These are phyloP conservation scores for Phylloporus scabripes DNA, from an alignment of 768 basidiomycete genomes.

Conservation along the genomic window DNA sequence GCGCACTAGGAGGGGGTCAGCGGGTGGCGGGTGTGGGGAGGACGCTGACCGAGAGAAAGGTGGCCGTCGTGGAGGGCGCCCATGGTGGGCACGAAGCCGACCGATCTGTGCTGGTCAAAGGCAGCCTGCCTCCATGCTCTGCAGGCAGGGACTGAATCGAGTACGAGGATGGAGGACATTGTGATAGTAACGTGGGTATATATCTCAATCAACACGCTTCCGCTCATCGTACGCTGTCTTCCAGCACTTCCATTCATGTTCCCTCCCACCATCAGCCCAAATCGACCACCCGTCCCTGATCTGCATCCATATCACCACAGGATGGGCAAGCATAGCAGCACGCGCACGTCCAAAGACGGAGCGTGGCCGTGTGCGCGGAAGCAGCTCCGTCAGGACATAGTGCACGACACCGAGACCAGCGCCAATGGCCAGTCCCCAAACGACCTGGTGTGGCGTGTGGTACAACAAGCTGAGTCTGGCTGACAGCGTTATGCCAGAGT, in stretches of 20 bases:
- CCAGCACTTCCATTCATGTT: constrained; percentile 68
- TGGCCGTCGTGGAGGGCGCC: constrained; percentile 95
- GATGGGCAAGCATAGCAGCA: constrained; percentile 46
- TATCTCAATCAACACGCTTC: constrained; percentile 16
- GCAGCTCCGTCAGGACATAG: constrained; percentile 53
- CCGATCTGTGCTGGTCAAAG: constrained; percentile 51
- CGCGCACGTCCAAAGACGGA: constrained; percentile 51
- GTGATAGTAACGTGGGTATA: no score
- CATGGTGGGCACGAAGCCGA: constrained; percentile 98
- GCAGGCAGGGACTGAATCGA: constrained; percentile 56
- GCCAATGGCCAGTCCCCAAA: constrained; percentile 73
- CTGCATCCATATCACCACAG: constrained; percentile 58
- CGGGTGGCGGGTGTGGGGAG: not conserved
- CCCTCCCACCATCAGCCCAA: constrained; percentile 75
- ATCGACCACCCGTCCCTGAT: constrained; percentile 79
- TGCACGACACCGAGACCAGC: constrained; percentile 44
- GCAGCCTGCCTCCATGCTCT: constrained; percentile 72
- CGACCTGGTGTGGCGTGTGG: constrained; percentile 65
- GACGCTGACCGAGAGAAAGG: constrained; percentile 70
- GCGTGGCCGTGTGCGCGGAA: constrained; percentile 49
- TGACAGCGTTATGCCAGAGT: not conserved
- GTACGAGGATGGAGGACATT: constrained; percentile 35
- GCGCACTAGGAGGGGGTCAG: constrained; percentile 48
- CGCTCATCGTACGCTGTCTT: constrained; percentile 48
- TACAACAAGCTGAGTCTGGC: constrained; percentile 65